A percentile compares a stretch with the other conserved stretches of the same genome.
phyloP scores from a whole-genome alignment of 2,329 filamentous ascomycete species.

The Epichloe festucae region DNA sequence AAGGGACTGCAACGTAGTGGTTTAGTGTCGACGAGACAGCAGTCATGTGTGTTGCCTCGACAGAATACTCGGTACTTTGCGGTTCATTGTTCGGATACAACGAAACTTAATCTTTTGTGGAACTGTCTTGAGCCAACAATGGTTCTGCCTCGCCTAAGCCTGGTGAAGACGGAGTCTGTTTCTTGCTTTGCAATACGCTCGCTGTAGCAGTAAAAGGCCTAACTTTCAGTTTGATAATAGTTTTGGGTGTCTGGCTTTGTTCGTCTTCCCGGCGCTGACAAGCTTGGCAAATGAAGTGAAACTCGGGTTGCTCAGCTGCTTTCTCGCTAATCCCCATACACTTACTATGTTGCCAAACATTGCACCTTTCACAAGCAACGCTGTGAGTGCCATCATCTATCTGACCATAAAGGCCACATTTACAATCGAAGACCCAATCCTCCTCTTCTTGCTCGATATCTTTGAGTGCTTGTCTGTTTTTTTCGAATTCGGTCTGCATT shows the following conservation, averaged over 20 bases:
- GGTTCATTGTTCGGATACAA: background rate
- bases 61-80: background rate
- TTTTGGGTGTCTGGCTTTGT: slow-evolving; percentile 41
- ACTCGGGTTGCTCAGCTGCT: slow-evolving; percentile 74
- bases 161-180: background rate
- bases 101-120: background rate
- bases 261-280: slow-evolving; percentile 60
- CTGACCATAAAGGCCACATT: slow-evolving; percentile 80
- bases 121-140: background rate
- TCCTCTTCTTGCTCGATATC: slow-evolving; percentile 63
- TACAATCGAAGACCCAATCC: slow-evolving; percentile 90
- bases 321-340: slow-evolving; percentile 70
- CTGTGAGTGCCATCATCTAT: slow-evolving; percentile 92
- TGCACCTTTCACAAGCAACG: slow-evolving; percentile 86
- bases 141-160: background rate
- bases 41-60: background rate
- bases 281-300: slow-evolving; percentile 71
- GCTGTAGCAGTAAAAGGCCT: slow-evolving; percentile 6
- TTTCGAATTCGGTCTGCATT: slow-evolving; percentile 71
- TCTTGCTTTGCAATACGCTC: slow-evolving; percentile 1
- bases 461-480: slow-evolving; percentile 61
- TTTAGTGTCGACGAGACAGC: background rate
- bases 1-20: background rate
- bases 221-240: slow-evolving; percentile 42
- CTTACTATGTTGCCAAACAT: slow-evolving; percentile 92